Evolutionary conservation across 2,329 filamentous ascomycete genomes (phyloP).

Genomic region (Gyromitra esculenta): DNA sequence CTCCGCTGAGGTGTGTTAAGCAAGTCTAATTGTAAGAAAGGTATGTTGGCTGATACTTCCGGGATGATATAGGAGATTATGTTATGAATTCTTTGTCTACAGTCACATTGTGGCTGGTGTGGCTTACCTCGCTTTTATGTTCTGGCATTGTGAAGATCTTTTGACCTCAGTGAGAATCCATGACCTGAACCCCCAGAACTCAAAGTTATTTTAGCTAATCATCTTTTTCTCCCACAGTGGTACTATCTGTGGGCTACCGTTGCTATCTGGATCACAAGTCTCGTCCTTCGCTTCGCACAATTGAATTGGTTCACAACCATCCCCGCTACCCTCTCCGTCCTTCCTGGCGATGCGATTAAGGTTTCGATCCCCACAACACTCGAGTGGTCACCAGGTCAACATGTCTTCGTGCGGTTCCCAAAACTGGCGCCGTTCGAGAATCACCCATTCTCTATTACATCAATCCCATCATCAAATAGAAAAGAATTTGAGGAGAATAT

Average conservation of each 20-base stretch:
- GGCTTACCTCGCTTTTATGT: constrained; percentile 82
- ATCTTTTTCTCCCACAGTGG: constrained; percentile 65
- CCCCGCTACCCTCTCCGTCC: constrained; percentile 27
- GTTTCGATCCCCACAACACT: constrained; percentile 92
- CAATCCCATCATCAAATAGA: constrained; percentile 59
- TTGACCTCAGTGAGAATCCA: constrained; percentile 69
- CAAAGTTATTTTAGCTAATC: not conserved
- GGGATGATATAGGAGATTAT: constrained; percentile 23
- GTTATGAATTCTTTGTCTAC: constrained; percentile 83
- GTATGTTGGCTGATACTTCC: not conserved
- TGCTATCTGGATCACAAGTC: constrained; percentile 80
- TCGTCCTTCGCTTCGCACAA: constrained; percentile 65
- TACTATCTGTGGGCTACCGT: constrained; percentile 83
- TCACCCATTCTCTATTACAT: constrained; percentile 94
- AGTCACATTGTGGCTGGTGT: constrained; percentile 83
- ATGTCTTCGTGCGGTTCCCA: constrained; percentile 92
- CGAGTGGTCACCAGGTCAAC: constrained; percentile 91
- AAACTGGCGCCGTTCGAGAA: constrained; percentile 90
- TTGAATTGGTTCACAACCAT: constrained; percentile 68
- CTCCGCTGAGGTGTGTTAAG: constrained; percentile 17
- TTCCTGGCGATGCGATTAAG: constrained; percentile 70
- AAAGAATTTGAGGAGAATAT: constrained; percentile 73
- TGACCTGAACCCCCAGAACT: not conserved
- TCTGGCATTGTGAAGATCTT: constrained; percentile 96
- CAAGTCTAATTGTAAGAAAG: not conserved